Conservation (phyloP, 306 rosid genomes). For the Cucumis cinereus region DNA sequence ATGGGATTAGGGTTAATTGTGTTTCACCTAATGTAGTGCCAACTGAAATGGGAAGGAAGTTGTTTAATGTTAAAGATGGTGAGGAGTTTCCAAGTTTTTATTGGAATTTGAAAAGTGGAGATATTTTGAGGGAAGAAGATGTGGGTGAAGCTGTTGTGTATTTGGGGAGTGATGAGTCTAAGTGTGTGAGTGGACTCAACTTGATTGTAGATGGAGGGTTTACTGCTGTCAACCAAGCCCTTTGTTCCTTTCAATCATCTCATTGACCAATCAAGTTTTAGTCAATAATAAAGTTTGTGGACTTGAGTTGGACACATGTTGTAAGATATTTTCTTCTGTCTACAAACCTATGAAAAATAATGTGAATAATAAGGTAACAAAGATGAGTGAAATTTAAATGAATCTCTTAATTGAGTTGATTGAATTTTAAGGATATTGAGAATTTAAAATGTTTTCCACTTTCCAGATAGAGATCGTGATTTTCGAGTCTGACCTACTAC, state of each 20-base stretch:
- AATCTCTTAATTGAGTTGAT: too few relatives aligned
- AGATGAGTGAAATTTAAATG: too few relatives aligned
- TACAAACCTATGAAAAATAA: too few relatives aligned
- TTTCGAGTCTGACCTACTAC: too few relatives aligned
- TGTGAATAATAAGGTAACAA: too few relatives aligned
- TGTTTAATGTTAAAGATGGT: background rate
- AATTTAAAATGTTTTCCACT: too few relatives aligned
- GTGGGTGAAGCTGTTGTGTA: conserved; percentile 43
- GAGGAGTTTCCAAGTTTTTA: background rate
- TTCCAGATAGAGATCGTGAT: too few relatives aligned
- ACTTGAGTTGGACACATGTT: too few relatives aligned
- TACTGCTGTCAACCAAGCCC: background rate
- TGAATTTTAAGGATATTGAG: too few relatives aligned
- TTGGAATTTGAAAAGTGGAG: conserved; percentile 11
- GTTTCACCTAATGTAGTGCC: conserved; percentile 26
- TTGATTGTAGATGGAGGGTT: conserved; percentile 42
- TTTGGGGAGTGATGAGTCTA: conserved; percentile 38
- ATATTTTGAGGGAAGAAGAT: conserved; percentile 12
- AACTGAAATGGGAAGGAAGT: conserved; percentile 8
- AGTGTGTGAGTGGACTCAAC: conserved; percentile 38
- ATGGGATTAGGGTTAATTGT: conserved; percentile 39
- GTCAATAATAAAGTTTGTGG: too few relatives aligned
- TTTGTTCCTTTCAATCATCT: background rate
- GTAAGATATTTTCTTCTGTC: too few relatives aligned
- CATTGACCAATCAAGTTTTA: too few relatives aligned